A percentile compares a stretch with the other conserved stretches of the same genome.
Evolutionary conservation across 2,329 filamentous ascomycete species (phyloP).

Genomic region (Calonectria pseudoturangicola): DNA sequence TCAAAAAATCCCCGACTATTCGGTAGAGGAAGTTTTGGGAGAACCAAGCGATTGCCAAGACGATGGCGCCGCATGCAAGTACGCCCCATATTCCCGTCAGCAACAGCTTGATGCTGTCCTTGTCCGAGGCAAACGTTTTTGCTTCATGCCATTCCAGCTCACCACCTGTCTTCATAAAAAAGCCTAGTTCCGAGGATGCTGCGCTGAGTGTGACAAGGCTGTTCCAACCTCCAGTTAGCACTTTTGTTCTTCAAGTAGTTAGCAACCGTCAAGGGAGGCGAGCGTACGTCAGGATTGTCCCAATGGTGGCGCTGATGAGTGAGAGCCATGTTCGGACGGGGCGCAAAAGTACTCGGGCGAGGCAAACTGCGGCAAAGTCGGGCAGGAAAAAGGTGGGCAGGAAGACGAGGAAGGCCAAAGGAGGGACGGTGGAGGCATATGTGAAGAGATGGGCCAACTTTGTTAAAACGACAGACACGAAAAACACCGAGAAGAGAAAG

Average conservation of each 20-base stretch:
- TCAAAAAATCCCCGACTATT: constrained; percentile 48
- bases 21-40: constrained; percentile 51
- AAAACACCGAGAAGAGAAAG: constrained; percentile 57
- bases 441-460: constrained; percentile 56
- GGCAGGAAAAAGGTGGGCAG: constrained; percentile 57
- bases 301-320: constrained; percentile 47
- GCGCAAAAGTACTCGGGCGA: constrained; percentile 52
- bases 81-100: constrained; percentile 56
- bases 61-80: constrained; percentile 46
- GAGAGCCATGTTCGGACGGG: constrained; percentile 49
- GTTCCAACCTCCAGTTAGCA: constrained; percentile 30
- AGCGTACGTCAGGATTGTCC: constrained; percentile 54
- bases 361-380: constrained; percentile 53
- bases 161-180: constrained; percentile 57
- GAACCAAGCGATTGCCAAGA: constrained; percentile 52
- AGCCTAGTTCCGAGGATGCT: constrained; percentile 58
- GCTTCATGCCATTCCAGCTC: constrained; percentile 59
- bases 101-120: constrained; percentile 57
- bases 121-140: constrained; percentile 54
- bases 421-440: constrained; percentile 54
- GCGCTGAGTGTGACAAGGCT: constrained; percentile 55
- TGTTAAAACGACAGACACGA: constrained; percentile 53
- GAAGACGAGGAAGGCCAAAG: constrained; percentile 55
- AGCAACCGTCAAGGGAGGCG: constrained; percentile 2
- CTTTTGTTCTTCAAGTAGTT: neutral